Percentiles rank a stretch among this genome's conserved stretches.
Evolutionary conservation across 495 filamentous ascomycete genomes (phyloP).

Genomic region (Zalerion maritima): DNA sequence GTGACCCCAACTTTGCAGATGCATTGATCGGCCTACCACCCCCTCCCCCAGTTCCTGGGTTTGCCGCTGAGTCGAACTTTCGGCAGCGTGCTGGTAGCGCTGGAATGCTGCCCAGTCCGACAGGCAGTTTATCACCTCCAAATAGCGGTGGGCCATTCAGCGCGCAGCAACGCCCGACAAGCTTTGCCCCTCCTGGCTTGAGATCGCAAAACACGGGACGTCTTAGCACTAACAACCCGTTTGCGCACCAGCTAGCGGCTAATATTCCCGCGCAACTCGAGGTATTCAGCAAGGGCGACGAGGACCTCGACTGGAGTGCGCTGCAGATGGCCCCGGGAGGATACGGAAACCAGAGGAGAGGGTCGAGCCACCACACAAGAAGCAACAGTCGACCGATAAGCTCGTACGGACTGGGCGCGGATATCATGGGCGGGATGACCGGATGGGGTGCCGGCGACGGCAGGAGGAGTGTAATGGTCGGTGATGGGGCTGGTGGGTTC

Average conservation of each 20-base stretch:
- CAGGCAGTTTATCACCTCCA: constrained; percentile 12
- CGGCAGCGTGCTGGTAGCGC: constrained; percentile 18
- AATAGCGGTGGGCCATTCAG: constrained; percentile 5
- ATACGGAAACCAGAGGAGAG: constrained; percentile 8
- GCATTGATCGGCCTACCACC: constrained; percentile 48
- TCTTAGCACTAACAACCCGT: constrained; percentile 39
- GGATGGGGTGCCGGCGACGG: constrained; percentile 28
- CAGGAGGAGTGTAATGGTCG: constrained; percentile 33
- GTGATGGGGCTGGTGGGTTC: constrained; percentile 70
- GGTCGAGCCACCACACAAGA: constrained; percentile 8
- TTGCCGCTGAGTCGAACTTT: constrained; percentile 20
- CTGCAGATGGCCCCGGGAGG: constrained; percentile 23
- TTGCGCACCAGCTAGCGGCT: constrained; percentile 19
- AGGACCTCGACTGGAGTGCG: constrained; percentile 79
- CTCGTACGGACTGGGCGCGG: constrained; percentile 34
- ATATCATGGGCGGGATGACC: constrained; percentile 13
- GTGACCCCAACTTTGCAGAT: constrained; percentile 67
- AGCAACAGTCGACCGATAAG: constrained; percentile 26
- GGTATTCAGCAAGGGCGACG: constrained; percentile 74
- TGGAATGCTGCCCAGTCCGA: constrained; percentile 9
- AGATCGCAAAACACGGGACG: constrained; percentile 6
- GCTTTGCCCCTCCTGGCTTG: constrained; percentile 7
- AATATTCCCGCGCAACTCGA: constrained; percentile 36
- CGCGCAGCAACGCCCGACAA: constrained; percentile 7
- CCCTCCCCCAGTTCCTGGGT: constrained; percentile 39